Percentiles rank a stretch among this genome's conserved stretches.
Evolutionary conservation across 495 filamentous ascomycete genomes (phyloP).

Genomic region (Tirmania nivea): DNA sequence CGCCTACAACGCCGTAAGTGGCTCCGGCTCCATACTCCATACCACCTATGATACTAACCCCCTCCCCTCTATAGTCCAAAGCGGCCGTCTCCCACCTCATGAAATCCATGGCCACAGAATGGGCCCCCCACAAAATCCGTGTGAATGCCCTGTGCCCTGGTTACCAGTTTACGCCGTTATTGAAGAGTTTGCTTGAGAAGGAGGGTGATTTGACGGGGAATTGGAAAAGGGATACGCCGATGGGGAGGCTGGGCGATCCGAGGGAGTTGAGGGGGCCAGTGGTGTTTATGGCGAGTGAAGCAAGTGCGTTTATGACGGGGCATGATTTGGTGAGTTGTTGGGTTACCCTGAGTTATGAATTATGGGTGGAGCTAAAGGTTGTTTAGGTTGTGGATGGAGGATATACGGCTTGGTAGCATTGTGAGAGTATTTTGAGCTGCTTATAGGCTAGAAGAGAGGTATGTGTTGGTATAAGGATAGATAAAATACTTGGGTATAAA

Average conservation of each 20-base stretch:
- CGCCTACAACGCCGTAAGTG: conserved; percentile 49
- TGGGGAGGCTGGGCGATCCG: conserved; percentile 78
- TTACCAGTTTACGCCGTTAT: conserved; percentile 89
- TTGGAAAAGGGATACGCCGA: conserved; percentile 80
- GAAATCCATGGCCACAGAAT: conserved; percentile 65
- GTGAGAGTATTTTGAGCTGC: too few relatives aligned
- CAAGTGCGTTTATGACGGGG: conserved; percentile 66
- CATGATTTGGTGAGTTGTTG: conserved; percentile 41
- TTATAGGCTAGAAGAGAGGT: too few relatives aligned
- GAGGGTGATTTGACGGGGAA: conserved; percentile 68
- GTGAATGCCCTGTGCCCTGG: conserved; percentile 84
- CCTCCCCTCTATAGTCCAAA: conserved; percentile 31
- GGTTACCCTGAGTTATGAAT: too few relatives aligned
- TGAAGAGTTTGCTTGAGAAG: conserved; percentile 81
- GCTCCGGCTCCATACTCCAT: neutral
- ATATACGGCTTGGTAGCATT: conserved; percentile 39
- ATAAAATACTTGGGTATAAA: too few relatives aligned
- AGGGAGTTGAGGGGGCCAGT: conserved; percentile 88
- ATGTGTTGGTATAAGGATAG: too few relatives aligned
- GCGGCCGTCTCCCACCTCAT: conserved; percentile 72
- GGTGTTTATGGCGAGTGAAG: conserved; percentile 73
- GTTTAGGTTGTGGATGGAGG: conserved; percentile 49
- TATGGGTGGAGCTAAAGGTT: too few relatives aligned
- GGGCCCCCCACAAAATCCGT: conserved; percentile 62
- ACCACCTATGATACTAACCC: neutral